These are phyloP conservation scores for Teratosphaeria destructans DNA, from an alignment of 2,329 filamentous ascomycete genomes.

Conservation along the genomic window DNA sequence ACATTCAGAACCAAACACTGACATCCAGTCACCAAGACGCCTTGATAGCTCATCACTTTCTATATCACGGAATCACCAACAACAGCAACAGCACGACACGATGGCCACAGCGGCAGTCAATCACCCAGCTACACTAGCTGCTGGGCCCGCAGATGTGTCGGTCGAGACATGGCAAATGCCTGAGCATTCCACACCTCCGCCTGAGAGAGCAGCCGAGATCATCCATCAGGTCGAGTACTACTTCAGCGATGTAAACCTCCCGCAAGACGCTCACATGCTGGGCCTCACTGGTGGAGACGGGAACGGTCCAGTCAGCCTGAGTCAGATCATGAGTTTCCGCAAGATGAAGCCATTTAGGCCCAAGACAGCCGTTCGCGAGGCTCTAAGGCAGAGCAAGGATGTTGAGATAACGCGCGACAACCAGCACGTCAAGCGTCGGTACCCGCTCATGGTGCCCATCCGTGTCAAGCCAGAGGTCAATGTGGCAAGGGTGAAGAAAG, in stretches of 20 bases:
- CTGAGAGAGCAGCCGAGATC: slow-evolving; percentile 12
- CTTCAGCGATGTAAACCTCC: slow-evolving; percentile 40
- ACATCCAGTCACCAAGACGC: background rate
- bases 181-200: background rate
- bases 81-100: background rate
- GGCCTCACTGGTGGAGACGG: slow-evolving; percentile 29
- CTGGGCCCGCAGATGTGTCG: background rate
- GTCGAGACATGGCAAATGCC: background rate
- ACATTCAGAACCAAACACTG: background rate
- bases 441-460: slow-evolving; percentile 23
- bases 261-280: slow-evolving; percentile 32
- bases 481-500: slow-evolving; percentile 20
- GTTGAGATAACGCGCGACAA: slow-evolving; percentile 31
- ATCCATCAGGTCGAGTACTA: slow-evolving; percentile 38
- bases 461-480: slow-evolving; percentile 23
- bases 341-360: slow-evolving; percentile 39
- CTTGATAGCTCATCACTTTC: background rate
- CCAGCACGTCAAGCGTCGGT: slow-evolving; percentile 33
- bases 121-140: background rate
- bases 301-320: slow-evolving; percentile 34
- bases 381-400: slow-evolving; percentile 32
- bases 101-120: background rate
- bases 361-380: slow-evolving; percentile 26
- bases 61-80: background rate
- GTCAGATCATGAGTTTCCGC: slow-evolving; percentile 33